Base-by-base conservation (phyloP, 805 yeast species). In the Saturnispora serradocipensis region DNA sequence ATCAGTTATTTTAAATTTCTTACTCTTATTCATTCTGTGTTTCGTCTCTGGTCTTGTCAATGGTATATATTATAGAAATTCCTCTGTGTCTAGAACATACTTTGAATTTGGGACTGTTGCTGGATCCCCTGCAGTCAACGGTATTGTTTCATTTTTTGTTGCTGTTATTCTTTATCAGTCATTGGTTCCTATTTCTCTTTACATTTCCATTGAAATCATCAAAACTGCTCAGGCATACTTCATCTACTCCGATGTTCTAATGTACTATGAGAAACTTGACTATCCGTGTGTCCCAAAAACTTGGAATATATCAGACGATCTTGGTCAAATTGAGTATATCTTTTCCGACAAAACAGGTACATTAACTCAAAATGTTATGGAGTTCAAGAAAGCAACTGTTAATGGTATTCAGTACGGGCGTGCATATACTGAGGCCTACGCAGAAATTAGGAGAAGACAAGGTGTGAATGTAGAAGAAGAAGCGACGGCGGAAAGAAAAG, bases 321-420 rank as follows among this genome's bases (percentile, higher is more conserved):
- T 86, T 59, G 95, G 95, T 32, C 95, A 86, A 65, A 82, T 86
- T 57, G 95, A 86, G 63, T 86, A 86, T 62, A 80, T 86, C 46
- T 86, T 86, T 65, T 82, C 88, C 67, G 95, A 86, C 68, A 86
- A 86, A 63, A 86, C 95, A 0, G 95, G 95, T 55, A 86, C 95
- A 1, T 68, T 86, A 59, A 86, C 95, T 1, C 93, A 86, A 63
- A 86, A 86, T 62, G 79, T 86, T 27, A 86, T 86, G 95, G 93
- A 86, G 62, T 86, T 84, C 66, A 86, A 85, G 58, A 86, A 86
- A 63, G 81, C 88, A 65, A 80, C 93, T 3, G 81, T 86, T 49
- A 80, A 79, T 61, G 93, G 93, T 45, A 70, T 73, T 20, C 72
- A 82, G 15, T 86, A 86, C 61, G 95, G 95, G 27, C 68, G 80